These are phyloP conservation scores for Xylaria scruposa DNA, from an alignment of 495 filamentous ascomycete species.

Conservation along the genomic window DNA sequence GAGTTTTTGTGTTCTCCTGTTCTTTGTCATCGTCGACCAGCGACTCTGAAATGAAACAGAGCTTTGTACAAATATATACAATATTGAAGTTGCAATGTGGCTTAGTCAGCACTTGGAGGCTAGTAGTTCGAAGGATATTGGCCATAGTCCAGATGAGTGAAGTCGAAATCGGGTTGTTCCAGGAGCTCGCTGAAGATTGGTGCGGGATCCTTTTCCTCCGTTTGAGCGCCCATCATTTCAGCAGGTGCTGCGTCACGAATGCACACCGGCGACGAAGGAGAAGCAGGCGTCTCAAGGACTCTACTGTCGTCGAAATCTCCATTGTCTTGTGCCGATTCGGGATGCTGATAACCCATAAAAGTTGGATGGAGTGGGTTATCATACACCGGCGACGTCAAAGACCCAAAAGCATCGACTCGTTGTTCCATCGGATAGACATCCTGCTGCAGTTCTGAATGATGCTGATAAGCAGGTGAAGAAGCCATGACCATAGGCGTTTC, in stretches of 20 bases:
- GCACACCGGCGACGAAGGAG: conserved; percentile 4
- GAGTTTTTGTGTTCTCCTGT: not conserved
- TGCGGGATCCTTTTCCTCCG: not conserved
- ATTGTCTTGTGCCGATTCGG: not conserved
- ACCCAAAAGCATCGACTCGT: not conserved
- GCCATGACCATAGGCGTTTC: conserved; percentile 18
- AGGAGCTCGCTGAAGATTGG: not conserved
- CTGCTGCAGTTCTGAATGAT: not conserved
- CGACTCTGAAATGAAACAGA: too few relatives aligned
- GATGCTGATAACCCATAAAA: not conserved
- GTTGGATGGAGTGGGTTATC: not conserved
- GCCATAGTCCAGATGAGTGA: not conserved
- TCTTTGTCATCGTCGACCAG: not conserved
- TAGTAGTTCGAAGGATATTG: not conserved
- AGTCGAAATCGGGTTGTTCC: not conserved
- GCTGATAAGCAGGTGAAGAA: conserved; percentile 24
- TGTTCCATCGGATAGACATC: not conserved
- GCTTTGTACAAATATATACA: not conserved
- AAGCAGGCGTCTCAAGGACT: conserved; percentile 6
- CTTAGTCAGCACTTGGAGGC: not conserved
- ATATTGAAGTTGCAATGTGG: not conserved
- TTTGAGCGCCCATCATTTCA: not conserved
- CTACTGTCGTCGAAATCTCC: not conserved
- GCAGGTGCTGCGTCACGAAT: not conserved
- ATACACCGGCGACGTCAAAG: not conserved